Evolutionary conservation across 1,139 yeast genomes (phyloP).

Genomic region (Sugiyamaella xylanicola): DNA sequence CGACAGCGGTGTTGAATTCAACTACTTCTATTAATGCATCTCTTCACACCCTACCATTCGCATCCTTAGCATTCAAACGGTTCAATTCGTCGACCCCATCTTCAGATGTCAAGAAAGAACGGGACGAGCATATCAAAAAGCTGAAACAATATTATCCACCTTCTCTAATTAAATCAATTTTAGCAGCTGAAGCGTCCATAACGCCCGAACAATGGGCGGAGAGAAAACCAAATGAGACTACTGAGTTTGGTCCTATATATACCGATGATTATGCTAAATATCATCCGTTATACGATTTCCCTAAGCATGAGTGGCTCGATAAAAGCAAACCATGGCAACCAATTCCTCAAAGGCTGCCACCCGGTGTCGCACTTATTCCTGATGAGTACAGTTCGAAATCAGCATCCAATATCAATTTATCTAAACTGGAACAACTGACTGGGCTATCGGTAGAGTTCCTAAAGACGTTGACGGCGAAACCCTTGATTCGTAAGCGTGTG

Average conservation of each 20-base stretch:
- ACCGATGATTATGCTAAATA: conserved; percentile 60
- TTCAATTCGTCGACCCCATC: conserved; percentile 1
- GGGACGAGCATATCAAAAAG: conserved; percentile 57
- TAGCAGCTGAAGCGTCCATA: conserved; percentile 74
- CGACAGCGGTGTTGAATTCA: background rate
- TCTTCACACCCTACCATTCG: background rate
- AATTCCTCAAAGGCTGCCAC: conserved; percentile 47
- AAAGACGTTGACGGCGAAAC: conserved; percentile 60
- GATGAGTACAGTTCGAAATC: conserved; percentile 39
- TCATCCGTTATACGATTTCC: conserved; percentile 61
- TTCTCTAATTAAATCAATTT: conserved; percentile 73
- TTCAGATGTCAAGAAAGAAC: conserved; percentile 16
- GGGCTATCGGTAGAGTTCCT: conserved; percentile 73
- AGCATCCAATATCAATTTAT: conserved; percentile 50
- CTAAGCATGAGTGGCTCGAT: conserved; percentile 50
- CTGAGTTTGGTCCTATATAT: conserved; percentile 61
- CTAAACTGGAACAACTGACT: conserved; percentile 53
- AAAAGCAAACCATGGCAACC: conserved; percentile 49
- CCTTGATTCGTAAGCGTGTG: conserved; percentile 60
- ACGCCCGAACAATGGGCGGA: conserved; percentile 58
- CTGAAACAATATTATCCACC: conserved; percentile 75
- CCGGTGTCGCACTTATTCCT: conserved; percentile 43
- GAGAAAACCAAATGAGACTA: conserved; percentile 43
- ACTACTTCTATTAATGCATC: background rate
- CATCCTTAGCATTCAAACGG: background rate